These are phyloP conservation scores for Vitellaria paradoxa DNA, from an alignment of 179 eudicot species.

Conservation along the genomic window DNA sequence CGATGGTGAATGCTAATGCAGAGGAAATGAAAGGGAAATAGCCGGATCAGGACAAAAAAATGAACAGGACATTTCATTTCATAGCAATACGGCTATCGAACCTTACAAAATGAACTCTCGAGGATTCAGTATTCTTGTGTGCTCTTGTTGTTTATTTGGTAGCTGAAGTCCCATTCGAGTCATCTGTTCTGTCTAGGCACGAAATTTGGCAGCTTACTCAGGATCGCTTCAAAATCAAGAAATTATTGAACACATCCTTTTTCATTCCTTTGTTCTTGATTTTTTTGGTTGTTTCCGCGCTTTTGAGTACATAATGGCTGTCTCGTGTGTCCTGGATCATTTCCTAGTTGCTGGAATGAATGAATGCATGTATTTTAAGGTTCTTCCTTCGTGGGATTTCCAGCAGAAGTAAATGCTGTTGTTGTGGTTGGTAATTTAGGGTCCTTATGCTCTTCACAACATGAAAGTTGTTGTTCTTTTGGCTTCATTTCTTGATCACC, in stretches of 20 bases:
- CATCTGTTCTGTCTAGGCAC: too few species aligned
- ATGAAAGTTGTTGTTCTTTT: slow-evolving; percentile 9
- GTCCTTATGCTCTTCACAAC: slow-evolving; percentile 14
- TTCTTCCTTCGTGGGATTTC: slow-evolving; percentile 17
- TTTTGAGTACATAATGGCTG: background rate
- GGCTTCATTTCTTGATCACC: slow-evolving; percentile 22
- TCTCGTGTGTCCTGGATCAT: background rate
- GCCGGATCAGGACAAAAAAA: too few species aligned
- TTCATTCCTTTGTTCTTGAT: background rate
- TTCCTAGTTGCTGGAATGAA: background rate
- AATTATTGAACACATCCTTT: background rate
- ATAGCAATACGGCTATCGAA: too few species aligned
- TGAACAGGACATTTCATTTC: too few species aligned
- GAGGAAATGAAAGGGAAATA: too few species aligned
- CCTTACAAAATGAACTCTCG: too few species aligned
- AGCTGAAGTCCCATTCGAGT: too few species aligned
- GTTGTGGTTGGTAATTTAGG: background rate
- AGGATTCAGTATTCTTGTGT: too few species aligned
- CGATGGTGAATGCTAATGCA: too few species aligned
- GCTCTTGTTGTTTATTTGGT: too few species aligned
- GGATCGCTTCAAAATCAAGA: background rate
- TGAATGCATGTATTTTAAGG: slow-evolving; percentile 6
- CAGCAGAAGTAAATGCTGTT: background rate
- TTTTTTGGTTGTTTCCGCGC: background rate
- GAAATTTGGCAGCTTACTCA: background rate